These are phyloP conservation scores for Brasilioporus rufonigricans DNA, from an alignment of 768 basidiomycete species.

Conservation along the genomic window DNA sequence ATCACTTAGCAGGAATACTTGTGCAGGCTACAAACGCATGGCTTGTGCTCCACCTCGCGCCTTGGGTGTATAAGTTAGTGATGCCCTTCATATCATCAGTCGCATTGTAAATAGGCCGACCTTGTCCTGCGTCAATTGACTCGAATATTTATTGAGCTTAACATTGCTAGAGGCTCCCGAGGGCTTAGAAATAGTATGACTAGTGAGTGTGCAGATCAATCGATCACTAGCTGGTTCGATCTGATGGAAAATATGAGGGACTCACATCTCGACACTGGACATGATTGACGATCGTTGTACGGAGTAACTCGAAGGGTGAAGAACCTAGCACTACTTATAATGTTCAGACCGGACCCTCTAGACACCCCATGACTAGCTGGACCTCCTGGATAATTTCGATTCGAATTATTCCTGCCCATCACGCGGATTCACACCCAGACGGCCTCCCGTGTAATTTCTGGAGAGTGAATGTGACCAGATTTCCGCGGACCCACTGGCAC, in stretches of 20 bases:
- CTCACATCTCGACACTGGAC: slow-evolving; percentile 63
- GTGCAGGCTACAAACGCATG: slow-evolving; percentile 59
- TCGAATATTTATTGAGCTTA: slow-evolving; percentile 73
- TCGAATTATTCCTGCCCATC: background rate
- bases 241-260: slow-evolving; percentile 5
- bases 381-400: background rate
- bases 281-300: slow-evolving; percentile 32
- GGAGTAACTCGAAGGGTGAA: background rate
- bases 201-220: background rate
- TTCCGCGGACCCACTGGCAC: too few species aligned
- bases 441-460: background rate
- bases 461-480: background rate
- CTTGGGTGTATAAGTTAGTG: slow-evolving; percentile 28
- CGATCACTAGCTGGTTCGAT: background rate
- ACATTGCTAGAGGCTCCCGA: slow-evolving; percentile 32
- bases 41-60: slow-evolving; percentile 77
- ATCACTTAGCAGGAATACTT: background rate
- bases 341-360: background rate
- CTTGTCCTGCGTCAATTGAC: slow-evolving; percentile 75
- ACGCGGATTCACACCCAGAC: background rate
- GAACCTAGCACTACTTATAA: slow-evolving; percentile 17
- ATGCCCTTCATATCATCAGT: background rate
- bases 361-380: background rate
- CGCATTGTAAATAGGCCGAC: slow-evolving; percentile 33
- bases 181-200: slow-evolving; percentile 21